phyloP scores from a whole-genome alignment of 768 basidiomycete genomes.

The Lactifluus rugatus region DNA sequence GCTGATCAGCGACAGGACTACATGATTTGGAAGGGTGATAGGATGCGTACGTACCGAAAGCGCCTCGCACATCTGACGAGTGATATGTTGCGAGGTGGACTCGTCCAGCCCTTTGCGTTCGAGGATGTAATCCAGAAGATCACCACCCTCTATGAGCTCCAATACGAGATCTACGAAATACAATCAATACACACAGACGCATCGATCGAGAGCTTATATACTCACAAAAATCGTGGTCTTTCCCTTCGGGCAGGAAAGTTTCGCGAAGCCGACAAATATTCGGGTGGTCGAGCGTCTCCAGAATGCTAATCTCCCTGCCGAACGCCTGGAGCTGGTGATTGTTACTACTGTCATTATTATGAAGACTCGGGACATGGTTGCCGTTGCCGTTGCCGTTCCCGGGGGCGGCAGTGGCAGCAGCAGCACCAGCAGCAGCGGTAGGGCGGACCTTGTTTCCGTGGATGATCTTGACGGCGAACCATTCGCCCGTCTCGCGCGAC shows the following conservation, averaged over 20 bases:
- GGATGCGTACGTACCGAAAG: constrained; percentile 41
- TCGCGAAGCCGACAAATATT: constrained; percentile 79
- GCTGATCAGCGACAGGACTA: background rate
- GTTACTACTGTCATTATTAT: background rate
- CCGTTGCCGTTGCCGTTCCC: background rate
- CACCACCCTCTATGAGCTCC: constrained; percentile 81
- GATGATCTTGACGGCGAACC: constrained; percentile 87
- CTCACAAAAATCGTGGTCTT: constrained; percentile 43
- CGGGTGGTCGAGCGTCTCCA: constrained; percentile 65
- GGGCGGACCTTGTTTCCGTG: constrained; percentile 37
- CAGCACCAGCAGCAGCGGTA: background rate
- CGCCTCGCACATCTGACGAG: constrained; percentile 76
- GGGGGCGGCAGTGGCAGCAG: constrained; percentile 13
- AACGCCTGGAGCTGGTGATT: constrained; percentile 30
- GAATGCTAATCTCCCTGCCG: constrained; percentile 68
- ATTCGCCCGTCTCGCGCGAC: constrained; percentile 55
- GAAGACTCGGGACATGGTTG: background rate
- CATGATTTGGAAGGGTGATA: too few species aligned
- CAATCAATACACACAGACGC: background rate
- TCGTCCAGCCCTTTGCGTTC: constrained; percentile 47
- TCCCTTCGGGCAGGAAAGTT: constrained; percentile 55
- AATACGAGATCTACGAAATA: constrained; percentile 56
- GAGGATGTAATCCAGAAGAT: constrained; percentile 75
- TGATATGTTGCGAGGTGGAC: constrained; percentile 52
- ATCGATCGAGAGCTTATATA: fast-evolving